Evolutionary conservation across 2,329 filamentous ascomycete genomes (phyloP), one percentile per base, ranked within the genome.

Genomic region (Neurospora sp.): DNA sequence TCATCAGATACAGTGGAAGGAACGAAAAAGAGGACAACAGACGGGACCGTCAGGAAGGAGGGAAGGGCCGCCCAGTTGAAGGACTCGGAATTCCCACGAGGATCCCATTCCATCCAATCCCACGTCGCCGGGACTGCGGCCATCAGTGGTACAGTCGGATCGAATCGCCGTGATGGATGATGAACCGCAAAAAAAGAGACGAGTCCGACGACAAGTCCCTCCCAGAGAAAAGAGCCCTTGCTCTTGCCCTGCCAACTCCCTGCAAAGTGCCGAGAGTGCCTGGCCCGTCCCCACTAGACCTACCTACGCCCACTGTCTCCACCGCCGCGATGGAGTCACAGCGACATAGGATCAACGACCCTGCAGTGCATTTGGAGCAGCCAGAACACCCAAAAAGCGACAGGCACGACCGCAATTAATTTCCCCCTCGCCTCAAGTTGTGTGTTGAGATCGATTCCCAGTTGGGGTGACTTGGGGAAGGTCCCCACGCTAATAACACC

Each of bases 201-300:
- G 28, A 33, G 28, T 33, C 28, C 23, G 52, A 62, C 52, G 52
- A 62, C 28, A 23, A 23, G 23, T 23, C 23, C 23, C 19, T 28
- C 23, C 46, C 13, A 15, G 23, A 58, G 8, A 13, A 33, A 62
- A 62, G 52, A 62, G 52, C 23, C 52, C 52, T 62, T 62, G 52
- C 19, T 52, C 19, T 28, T 52, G 46, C 19, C 46, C 46, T 52
- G 19, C 28, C 52, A 33, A 38, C 17, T 17, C 38, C 40, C 40
- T 69, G 58, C 69, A 68, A 33, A 33, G 69, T 46, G 38, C 67
- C 69, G 62, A 62, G n/a, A 15, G 46, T 38, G 38, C 68, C 38
- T 62, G 23, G 46, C 19, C 36, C 52, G 36, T 38, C 17, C 19
- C 33, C 46, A 46, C 38, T 46, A 38, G 43, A 10, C 17, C 17